These are phyloP conservation scores for Phytopythium litorale DNA, from an alignment of 352 stramenopile species.

Conservation along the genomic window DNA sequence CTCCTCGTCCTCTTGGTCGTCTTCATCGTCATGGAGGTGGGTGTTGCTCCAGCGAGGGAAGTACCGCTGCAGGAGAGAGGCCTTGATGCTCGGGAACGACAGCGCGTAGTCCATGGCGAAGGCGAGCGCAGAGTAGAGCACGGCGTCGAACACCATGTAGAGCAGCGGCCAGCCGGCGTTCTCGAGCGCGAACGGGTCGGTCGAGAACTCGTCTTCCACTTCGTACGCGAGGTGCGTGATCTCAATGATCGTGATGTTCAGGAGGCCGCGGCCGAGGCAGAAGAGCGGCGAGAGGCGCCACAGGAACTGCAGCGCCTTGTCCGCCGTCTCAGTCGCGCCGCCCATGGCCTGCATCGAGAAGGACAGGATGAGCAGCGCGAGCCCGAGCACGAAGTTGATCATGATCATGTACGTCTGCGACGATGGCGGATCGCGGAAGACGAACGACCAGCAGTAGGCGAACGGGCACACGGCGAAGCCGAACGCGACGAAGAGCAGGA, in stretches of 20 bases:
- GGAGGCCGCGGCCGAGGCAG: constrained; percentile 43
- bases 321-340: constrained; percentile 37
- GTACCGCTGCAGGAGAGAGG: constrained; percentile 5
- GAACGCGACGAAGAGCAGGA: constrained; percentile 57
- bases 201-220: constrained; percentile 25
- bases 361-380: constrained; percentile 54
- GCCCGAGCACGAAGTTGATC: constrained; percentile 63
- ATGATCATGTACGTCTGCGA: constrained; percentile 72
- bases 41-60: constrained; percentile 7
- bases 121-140: constrained; percentile 40
- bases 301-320: constrained; percentile 60
- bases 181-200: constrained; percentile 45
- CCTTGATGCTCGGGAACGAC: constrained; percentile 48
- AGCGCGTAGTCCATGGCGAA: constrained; percentile 51
- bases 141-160: constrained; percentile 35
- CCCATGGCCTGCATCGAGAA: constrained; percentile 46
- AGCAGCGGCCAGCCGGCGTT: constrained; percentile 61
- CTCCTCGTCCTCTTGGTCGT: not conserved
- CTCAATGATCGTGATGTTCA: constrained; percentile 39
- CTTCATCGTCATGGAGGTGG: not conserved
- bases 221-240: constrained; percentile 20
- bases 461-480: constrained; percentile 60
- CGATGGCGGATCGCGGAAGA: constrained; percentile 61
- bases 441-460: constrained; percentile 62
- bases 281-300: constrained; percentile 71